Evolutionary conservation across 1,139 yeast genomes (phyloP).

Genomic region (Citeromyces hawaiiensis): DNA sequence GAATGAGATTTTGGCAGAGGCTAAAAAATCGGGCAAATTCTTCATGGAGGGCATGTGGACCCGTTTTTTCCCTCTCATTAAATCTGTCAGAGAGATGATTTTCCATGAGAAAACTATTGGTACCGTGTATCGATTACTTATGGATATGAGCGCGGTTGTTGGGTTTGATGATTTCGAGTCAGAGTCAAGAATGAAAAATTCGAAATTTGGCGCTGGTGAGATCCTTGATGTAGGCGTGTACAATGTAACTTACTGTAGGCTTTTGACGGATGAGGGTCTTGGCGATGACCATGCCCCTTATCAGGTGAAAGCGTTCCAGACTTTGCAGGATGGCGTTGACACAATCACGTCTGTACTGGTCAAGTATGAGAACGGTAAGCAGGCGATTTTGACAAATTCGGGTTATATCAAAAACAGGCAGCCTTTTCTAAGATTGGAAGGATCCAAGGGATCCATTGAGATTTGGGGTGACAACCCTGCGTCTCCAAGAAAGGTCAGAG

Average conservation of each 20-base stretch:
- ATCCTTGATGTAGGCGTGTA: conserved; percentile 49
- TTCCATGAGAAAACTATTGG: conserved; percentile 34
- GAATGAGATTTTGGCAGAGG: conserved; percentile 27
- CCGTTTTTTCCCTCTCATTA: conserved; percentile 40
- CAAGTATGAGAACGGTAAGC: conserved; percentile 22
- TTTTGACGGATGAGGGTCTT: conserved; percentile 13
- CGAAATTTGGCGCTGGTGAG: conserved; percentile 45
- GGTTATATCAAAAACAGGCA: conserved; percentile 13
- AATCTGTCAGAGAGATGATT: conserved; percentile 23
- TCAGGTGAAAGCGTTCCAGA: conserved; percentile 19
- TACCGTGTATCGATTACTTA: conserved; percentile 24
- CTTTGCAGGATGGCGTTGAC: conserved; percentile 25
- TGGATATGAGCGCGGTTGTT: conserved; percentile 20
- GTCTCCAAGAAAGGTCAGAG: conserved; percentile 13
- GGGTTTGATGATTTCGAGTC: conserved; percentile 14
- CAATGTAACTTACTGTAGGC: conserved; percentile 28
- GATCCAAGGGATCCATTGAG: conserved; percentile 24
- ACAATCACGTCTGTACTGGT: conserved; percentile 22
- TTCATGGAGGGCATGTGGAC: conserved; percentile 62
- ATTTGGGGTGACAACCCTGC: conserved; percentile 25
- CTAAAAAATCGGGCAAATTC: conserved; percentile 29
- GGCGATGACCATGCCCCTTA: conserved; percentile 19
- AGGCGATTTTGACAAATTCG: conserved; percentile 23
- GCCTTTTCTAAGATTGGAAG: conserved; percentile 24
- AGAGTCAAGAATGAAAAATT: conserved; percentile 26